Evolutionary conservation across 441 rosid genomes (phyloP).

Genomic region (Syzygium syzygioides): DNA sequence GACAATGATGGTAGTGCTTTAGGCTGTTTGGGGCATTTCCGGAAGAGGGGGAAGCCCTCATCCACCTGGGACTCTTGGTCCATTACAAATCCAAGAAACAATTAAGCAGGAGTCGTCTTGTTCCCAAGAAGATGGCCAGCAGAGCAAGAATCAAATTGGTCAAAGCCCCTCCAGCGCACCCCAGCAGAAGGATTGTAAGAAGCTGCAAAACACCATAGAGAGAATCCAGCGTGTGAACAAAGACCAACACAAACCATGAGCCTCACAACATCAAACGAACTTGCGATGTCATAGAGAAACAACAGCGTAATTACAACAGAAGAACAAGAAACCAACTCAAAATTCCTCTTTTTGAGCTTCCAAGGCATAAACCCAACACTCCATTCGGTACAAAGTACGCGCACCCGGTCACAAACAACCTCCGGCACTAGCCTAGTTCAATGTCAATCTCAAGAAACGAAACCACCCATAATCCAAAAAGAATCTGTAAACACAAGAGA

Average conservation of each 20-base stretch:
- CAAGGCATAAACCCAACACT: neutral
- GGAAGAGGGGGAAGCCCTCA: conserved; percentile 57
- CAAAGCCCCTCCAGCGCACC: neutral
- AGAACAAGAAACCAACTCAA: neutral
- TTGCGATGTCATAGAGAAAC: neutral
- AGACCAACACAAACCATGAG: neutral
- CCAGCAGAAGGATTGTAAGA: neutral
- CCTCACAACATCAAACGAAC: neutral
- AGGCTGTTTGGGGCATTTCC: conserved; percentile 25
- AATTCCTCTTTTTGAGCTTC: neutral
- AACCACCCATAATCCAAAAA: neutral
- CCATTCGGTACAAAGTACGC: neutral
- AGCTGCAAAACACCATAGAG: neutral
- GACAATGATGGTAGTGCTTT: neutral
- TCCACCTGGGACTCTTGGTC: conserved; percentile 26
- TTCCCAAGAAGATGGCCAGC: too few relatives aligned
- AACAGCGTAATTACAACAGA: neutral
- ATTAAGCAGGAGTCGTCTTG: neutral
- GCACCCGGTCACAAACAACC: neutral
- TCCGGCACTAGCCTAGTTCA: neutral
- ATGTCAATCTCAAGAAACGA: neutral
- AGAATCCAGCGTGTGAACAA: neutral
- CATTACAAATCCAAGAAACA: conserved; percentile 14
- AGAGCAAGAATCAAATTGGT: neutral
- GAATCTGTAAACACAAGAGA: neutral